Evolutionary conservation across 2,329 filamentous ascomycete species (phyloP).

Genomic region (Fusarium sp.): DNA sequence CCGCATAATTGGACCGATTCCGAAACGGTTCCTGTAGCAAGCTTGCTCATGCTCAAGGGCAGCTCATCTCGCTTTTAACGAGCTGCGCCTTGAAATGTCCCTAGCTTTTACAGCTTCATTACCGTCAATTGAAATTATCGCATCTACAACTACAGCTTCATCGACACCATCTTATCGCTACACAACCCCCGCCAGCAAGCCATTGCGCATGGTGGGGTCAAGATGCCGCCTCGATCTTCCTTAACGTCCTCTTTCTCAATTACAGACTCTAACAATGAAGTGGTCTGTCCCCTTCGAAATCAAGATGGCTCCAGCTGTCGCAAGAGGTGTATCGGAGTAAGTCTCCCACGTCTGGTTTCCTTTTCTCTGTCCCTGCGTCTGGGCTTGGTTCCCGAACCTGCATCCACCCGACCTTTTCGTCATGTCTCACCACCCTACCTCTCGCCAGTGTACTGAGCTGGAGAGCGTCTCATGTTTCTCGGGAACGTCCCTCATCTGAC

Average conservation of each 20-base stretch:
- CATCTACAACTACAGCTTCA: slow-evolving; percentile 30
- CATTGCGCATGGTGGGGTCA: slow-evolving; percentile 68
- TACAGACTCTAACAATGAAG: slow-evolving; percentile 92
- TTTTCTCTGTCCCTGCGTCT: slow-evolving; percentile 16
- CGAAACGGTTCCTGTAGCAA: slow-evolving; percentile 45
- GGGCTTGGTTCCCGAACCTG: slow-evolving; percentile 23
- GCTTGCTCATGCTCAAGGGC: slow-evolving; percentile 39
- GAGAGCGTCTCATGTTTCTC: slow-evolving; percentile 23
- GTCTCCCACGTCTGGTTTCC: slow-evolving; percentile 57
- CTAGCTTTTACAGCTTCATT: slow-evolving; percentile 35
- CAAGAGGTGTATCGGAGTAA: slow-evolving; percentile 97
- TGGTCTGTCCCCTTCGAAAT: slow-evolving; percentile 94
- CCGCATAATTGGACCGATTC: slow-evolving; percentile 37
- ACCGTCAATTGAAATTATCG: slow-evolving; percentile 49
- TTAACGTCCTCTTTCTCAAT: slow-evolving; percentile 93
- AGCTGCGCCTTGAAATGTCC: slow-evolving; percentile 45
- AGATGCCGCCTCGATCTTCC: slow-evolving; percentile 90
- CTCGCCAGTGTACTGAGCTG: slow-evolving; percentile 24
- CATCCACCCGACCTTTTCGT: slow-evolving; percentile 31
- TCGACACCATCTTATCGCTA: slow-evolving; percentile 34
- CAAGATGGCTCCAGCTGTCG: slow-evolving; percentile 97
- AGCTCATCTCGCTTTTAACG: slow-evolving; percentile 33
- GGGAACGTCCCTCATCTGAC: slow-evolving; percentile 39
- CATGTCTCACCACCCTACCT: slow-evolving; percentile 43
- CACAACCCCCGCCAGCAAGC: slow-evolving; percentile 40